These are phyloP conservation scores for Pseudotulostoma volvatum DNA, from an alignment of 495 filamentous ascomycete species.

Conservation along the genomic window DNA sequence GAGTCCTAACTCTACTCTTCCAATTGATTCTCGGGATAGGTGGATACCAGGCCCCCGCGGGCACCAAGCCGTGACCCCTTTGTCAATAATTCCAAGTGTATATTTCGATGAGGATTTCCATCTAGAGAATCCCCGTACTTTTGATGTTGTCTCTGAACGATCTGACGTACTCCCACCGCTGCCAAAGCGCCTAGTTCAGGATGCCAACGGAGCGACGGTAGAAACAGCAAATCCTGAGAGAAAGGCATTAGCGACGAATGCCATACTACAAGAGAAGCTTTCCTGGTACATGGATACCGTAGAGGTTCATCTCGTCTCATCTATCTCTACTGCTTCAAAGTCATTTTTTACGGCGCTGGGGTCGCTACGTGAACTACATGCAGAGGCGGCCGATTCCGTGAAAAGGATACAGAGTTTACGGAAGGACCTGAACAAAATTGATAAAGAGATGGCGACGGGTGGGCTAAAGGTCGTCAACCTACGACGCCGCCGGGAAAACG, in stretches of 20 bases:
- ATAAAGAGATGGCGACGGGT: constrained; percentile 72
- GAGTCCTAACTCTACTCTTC: constrained; percentile 24
- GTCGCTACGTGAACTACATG: constrained; percentile 75
- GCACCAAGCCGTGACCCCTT: constrained; percentile 56
- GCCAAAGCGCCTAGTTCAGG: constrained; percentile 30
- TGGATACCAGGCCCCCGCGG: constrained; percentile 19
- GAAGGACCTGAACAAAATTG: constrained; percentile 60
- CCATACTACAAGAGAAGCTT: constrained; percentile 95
- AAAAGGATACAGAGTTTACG: constrained; percentile 67
- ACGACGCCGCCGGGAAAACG: constrained; percentile 64
- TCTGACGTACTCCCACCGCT: constrained; percentile 68
- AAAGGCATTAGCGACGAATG: constrained; percentile 88
- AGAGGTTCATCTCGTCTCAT: constrained; percentile 91
- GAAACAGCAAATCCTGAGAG: constrained; percentile 42
- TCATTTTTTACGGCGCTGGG: constrained; percentile 95
- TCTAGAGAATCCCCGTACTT: constrained; percentile 88
- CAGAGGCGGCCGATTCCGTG: constrained; percentile 84
- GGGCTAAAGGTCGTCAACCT: constrained; percentile 77
- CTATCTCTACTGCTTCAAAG: constrained; percentile 84
- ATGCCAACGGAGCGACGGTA: neutral
- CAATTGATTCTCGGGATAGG: constrained; percentile 21
- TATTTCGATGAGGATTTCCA: constrained; percentile 95
- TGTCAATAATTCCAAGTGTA: constrained; percentile 80
- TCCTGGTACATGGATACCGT: constrained; percentile 99
- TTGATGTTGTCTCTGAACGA: constrained; percentile 90